Conservation (phyloP, 1,139 yeast genomes). For the Taiozyma sp. region DNA sequence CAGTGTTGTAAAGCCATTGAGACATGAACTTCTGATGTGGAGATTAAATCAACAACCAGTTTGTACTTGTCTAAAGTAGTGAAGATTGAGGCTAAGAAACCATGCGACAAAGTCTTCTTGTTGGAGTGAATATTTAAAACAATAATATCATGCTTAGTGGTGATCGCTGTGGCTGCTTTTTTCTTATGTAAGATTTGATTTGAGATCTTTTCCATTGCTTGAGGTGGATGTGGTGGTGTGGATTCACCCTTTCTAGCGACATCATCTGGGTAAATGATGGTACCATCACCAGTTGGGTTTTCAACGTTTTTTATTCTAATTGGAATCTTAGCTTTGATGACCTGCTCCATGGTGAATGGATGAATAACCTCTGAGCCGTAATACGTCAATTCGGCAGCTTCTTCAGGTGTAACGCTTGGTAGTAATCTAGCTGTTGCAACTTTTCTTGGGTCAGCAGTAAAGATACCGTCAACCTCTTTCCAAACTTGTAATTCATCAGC, state of each 20-base stretch:
- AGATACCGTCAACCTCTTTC: conserved; percentile 98
- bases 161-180: conserved; percentile 94
- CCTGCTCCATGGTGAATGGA: conserved; percentile 99
- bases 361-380: conserved; percentile 98
- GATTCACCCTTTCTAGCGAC: conserved; percentile 78
- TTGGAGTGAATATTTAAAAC: conserved; percentile 93
- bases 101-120: conserved; percentile 89
- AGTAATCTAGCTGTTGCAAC: conserved; percentile 86
- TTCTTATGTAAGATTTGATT: conserved; percentile 42
- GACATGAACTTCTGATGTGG: conserved; percentile 96
- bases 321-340: conserved; percentile 91
- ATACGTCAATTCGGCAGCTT: conserved; percentile 96
- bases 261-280: conserved; percentile 90
- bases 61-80: conserved; percentile 79
- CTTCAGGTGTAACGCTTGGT: conserved; percentile 93
- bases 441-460: conserved; percentile 97
- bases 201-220: conserved; percentile 52
- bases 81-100: conserved; percentile 88
- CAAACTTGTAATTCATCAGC: conserved; percentile 96
- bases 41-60: conserved; percentile 89
- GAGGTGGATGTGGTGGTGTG: conserved; percentile 95
- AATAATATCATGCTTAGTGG: conserved; percentile 88
- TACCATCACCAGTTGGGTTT: conserved; percentile 87
- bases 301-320: conserved; percentile 94
- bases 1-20: conserved; percentile 93